Conservation (phyloP, 2,329 filamentous ascomycete species). For the Claviceps pazoutovae region DNA sequence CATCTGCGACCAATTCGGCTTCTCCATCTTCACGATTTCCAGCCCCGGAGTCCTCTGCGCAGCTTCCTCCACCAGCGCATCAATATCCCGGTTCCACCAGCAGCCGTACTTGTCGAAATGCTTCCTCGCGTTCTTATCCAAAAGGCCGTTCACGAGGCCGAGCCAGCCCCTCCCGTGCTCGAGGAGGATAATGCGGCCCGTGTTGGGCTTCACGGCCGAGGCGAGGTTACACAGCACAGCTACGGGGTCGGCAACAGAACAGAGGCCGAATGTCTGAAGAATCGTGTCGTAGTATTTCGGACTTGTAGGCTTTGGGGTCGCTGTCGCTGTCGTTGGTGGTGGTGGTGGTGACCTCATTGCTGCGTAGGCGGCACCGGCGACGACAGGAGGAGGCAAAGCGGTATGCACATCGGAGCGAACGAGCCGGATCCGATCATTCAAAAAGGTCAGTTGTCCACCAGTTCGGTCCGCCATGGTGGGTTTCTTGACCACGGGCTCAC, state of each 20-base stretch:
- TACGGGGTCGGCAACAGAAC: constrained; percentile 44
- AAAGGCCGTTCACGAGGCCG: constrained; percentile 37
- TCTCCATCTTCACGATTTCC: constrained; percentile 39
- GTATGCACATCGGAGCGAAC: constrained; percentile 34
- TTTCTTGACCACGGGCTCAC: constrained; percentile 18
- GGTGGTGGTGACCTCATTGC: neutral
- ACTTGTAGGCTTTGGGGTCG: neutral
- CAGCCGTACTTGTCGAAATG: constrained; percentile 50
- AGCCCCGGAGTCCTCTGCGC: constrained; percentile 34
- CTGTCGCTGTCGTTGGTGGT: constrained; percentile 11
- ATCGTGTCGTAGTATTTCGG: constrained; percentile 41
- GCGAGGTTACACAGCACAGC: constrained; percentile 40
- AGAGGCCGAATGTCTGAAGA: constrained; percentile 51
- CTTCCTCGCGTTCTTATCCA: constrained; percentile 39
- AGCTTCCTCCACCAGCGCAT: constrained; percentile 37
- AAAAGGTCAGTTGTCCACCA: constrained; percentile 24
- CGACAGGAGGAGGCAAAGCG: constrained; percentile 22
- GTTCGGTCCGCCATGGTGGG: constrained; percentile 20
- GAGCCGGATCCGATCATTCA: constrained; percentile 30
- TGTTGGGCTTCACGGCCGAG: constrained; percentile 33
- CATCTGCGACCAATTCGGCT: constrained; percentile 37
- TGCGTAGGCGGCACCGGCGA: constrained; percentile 10
- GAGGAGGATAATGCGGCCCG: constrained; percentile 45
- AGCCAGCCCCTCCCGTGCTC: constrained; percentile 48
- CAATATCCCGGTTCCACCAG: constrained; percentile 56